Conservation (phyloP, 208 protist genomes). For the Naegleria gruberi region DNA sequence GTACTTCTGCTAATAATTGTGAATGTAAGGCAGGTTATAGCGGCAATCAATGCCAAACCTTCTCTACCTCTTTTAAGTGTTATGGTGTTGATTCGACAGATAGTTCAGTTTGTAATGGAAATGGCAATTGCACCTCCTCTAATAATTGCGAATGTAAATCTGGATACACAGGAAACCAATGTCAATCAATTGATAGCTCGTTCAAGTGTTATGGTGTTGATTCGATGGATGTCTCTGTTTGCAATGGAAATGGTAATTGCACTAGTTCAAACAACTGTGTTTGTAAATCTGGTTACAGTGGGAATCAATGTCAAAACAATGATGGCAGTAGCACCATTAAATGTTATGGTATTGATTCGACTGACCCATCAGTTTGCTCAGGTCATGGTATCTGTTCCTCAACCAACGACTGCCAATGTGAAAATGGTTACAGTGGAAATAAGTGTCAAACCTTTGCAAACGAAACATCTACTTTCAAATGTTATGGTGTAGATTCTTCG, state of each 20-base stretch:
- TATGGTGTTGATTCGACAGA: background rate
- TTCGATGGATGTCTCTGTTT: background rate
- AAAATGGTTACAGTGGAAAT: background rate
- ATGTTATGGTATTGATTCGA: too few species aligned
- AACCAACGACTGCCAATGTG: background rate
- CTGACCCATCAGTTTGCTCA: too few species aligned
- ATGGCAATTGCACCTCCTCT: background rate
- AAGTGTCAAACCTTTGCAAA: background rate
- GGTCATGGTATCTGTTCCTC: background rate
- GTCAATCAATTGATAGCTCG: too few species aligned
- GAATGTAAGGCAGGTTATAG: background rate
- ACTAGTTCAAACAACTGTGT: background rate
- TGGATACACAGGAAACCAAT: background rate
- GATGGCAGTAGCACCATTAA: too few species aligned
- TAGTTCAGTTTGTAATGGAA: background rate
- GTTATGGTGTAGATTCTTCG: background rate
- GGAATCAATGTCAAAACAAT: background rate
- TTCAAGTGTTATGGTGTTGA: background rate
- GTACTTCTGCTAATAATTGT: background rate
- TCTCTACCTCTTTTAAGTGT: background rate
- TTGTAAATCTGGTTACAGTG: background rate
- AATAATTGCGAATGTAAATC: background rate
- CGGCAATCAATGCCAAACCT: background rate
- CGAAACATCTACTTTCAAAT: background rate
- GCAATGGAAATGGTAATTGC: background rate